These are phyloP conservation scores for Chrysosporium queenslandicum DNA, from an alignment of 2,329 filamentous ascomycete genomes.

Conservation along the genomic window DNA sequence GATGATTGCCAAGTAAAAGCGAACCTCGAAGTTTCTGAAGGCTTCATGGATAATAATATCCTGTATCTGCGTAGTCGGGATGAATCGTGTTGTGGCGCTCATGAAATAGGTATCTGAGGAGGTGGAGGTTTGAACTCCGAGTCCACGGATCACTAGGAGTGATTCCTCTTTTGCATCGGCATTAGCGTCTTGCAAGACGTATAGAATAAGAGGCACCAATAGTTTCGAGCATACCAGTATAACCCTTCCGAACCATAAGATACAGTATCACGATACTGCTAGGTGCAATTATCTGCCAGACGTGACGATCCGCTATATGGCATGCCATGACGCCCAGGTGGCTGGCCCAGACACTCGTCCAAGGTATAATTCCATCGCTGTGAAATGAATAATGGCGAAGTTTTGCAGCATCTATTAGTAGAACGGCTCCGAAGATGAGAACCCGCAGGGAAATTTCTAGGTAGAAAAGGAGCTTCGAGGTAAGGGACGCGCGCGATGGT, in stretches of 20 bases:
- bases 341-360: slow-evolving; percentile 28
- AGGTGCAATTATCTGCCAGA: slow-evolving; percentile 36
- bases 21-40: slow-evolving; percentile 81
- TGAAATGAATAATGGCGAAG: slow-evolving; percentile 25
- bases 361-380: slow-evolving; percentile 23
- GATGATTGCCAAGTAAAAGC: slow-evolving; percentile 80
- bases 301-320: slow-evolving; percentile 30
- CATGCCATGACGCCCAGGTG: slow-evolving; percentile 26
- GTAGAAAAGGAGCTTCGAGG: slow-evolving; percentile 38
- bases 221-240: slow-evolving; percentile 38
- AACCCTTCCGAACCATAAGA: slow-evolving; percentile 39
- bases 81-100: slow-evolving; percentile 57
- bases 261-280: slow-evolving; percentile 35
- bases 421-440: slow-evolving; percentile 34
- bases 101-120: slow-evolving; percentile 59
- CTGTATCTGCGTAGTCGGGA: slow-evolving; percentile 82
- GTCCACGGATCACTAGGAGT: slow-evolving; percentile 72
- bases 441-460: slow-evolving; percentile 39
- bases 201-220: slow-evolving; percentile 19
- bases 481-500: slow-evolving; percentile 41
- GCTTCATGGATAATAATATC: slow-evolving; percentile 94
- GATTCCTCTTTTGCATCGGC: slow-evolving; percentile 60
- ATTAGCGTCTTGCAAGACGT: slow-evolving; percentile 40
- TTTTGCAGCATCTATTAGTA: slow-evolving; percentile 31
- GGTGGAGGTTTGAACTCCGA: slow-evolving; percentile 81